Evolutionary conservation across 257 asterid species (phyloP).

Genomic region (Penstemon barbatus): DNA sequence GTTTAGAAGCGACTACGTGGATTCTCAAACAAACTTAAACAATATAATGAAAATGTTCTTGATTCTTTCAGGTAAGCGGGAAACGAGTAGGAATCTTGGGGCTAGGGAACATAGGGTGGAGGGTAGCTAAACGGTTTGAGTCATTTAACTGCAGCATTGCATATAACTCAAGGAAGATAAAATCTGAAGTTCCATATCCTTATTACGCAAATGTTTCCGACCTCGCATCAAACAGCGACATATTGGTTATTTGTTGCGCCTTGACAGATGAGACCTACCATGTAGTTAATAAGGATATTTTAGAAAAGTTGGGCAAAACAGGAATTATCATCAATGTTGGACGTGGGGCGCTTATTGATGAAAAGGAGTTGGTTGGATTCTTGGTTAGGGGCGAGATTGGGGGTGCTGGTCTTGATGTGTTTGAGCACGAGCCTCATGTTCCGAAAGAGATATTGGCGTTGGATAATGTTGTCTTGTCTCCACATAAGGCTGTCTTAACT

Average conservation of each 20-base stretch:
- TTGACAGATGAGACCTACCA: slow-evolving; percentile 54
- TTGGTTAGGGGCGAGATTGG: slow-evolving; percentile 57
- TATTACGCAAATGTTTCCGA: slow-evolving; percentile 39
- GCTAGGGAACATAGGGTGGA: slow-evolving; percentile 66
- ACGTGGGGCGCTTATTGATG: slow-evolving; percentile 62
- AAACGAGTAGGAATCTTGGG: slow-evolving; percentile 82
- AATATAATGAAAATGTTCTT: neutral
- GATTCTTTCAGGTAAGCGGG: slow-evolving; percentile 52
- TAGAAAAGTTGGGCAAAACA: slow-evolving; percentile 52
- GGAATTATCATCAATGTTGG: slow-evolving; percentile 67
- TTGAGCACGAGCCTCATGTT: slow-evolving; percentile 66
- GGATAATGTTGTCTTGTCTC: slow-evolving; percentile 76
- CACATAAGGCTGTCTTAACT: slow-evolving; percentile 49
- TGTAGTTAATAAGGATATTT: slow-evolving; percentile 45
- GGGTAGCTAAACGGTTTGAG: slow-evolving; percentile 58
- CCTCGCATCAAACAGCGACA: slow-evolving; percentile 55
- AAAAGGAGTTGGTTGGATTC: slow-evolving; percentile 55
- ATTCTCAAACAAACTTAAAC: neutral
- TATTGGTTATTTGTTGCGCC: slow-evolving; percentile 53
- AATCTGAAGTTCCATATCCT: slow-evolving; percentile 43
- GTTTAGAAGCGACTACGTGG: neutral
- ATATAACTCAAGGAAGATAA: slow-evolving; percentile 55
- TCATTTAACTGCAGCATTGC: slow-evolving; percentile 64
- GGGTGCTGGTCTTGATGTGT: slow-evolving; percentile 84
- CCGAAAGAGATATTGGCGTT: slow-evolving; percentile 43